A percentile compares a stretch with the other conserved stretches of the same genome.
Evolutionary conservation across 192 early-diverging fungal genomes (phyloP).

Genomic region (Dimargaris cristalligena): DNA sequence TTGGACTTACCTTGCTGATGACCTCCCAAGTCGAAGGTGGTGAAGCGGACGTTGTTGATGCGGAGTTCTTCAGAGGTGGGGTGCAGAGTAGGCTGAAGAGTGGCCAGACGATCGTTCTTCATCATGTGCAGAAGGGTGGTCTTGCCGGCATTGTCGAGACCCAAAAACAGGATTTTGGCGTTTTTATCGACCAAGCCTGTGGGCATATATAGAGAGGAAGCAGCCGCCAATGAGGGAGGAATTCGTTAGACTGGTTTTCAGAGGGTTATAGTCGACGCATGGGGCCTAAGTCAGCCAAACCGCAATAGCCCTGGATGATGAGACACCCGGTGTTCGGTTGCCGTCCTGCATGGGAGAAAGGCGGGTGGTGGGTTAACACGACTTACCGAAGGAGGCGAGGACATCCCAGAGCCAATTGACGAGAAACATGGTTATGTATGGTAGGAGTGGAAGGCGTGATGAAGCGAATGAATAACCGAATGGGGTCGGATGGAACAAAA

Average conservation of each 20-base stretch:
- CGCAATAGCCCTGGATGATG: background rate
- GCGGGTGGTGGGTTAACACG: background rate
- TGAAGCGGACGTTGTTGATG: constrained; percentile 94
- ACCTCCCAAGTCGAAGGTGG: constrained; percentile 95
- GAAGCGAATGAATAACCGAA: too few relatives aligned
- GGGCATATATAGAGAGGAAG: background rate
- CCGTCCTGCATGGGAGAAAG: background rate
- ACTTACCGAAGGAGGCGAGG: constrained; percentile 72
- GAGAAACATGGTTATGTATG: constrained; percentile 82
- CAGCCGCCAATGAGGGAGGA: background rate
- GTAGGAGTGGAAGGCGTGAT: too few relatives aligned
- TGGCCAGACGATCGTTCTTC: constrained; percentile 94
- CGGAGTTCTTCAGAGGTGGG: constrained; percentile 98
- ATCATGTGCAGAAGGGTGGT: constrained; percentile 98
- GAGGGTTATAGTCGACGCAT: background rate
- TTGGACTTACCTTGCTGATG: constrained; percentile 64
- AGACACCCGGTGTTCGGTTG: background rate
- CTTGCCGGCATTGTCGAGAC: constrained; percentile 96
- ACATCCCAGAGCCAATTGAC: constrained; percentile 97
- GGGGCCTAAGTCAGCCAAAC: background rate
- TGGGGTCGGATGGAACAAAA: too few relatives aligned
- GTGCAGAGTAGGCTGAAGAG: constrained; percentile 88
- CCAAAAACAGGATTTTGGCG: constrained; percentile 96
- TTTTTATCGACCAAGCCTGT: constrained; percentile 96
- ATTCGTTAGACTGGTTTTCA: background rate